Evolutionary conservation across 1,139 yeast genomes (phyloP).

Genomic region (Saccharomyces hybrid): DNA sequence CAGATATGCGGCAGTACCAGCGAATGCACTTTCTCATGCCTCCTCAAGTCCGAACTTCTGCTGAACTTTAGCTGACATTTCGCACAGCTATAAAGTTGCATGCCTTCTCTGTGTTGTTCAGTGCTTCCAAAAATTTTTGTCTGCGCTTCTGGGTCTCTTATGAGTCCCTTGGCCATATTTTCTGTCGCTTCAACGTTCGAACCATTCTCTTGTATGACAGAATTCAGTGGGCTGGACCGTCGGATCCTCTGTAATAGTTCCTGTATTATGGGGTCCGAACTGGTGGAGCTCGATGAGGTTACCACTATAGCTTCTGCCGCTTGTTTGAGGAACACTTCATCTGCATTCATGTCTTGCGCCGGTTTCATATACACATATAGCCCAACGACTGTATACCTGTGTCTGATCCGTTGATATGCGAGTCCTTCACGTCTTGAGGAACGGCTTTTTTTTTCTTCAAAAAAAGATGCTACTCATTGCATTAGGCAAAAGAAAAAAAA

Average conservation of each 20-base stretch:
- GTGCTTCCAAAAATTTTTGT: background rate
- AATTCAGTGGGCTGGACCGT: constrained; percentile 9
- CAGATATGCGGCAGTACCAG: constrained; percentile 44
- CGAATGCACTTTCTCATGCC: constrained; percentile 29
- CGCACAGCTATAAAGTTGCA: constrained; percentile 15
- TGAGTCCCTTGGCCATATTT: background rate
- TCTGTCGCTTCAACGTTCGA: background rate
- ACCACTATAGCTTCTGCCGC: constrained; percentile 31
- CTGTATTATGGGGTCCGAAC: constrained; percentile 27
- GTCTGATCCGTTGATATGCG: background rate
- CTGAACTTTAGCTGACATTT: constrained; percentile 29
- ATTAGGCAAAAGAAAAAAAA: background rate
- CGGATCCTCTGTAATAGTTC: constrained; percentile 26
- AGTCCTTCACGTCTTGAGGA: background rate
- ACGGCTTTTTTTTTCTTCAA: background rate
- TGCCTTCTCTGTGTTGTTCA: background rate
- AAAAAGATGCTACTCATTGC: background rate
- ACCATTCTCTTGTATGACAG: constrained; percentile 4
- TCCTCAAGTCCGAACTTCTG: constrained; percentile 26
- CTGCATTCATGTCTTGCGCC: constrained; percentile 21
- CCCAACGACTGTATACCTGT: background rate
- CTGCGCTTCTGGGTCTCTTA: background rate
- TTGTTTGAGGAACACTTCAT: constrained; percentile 23
- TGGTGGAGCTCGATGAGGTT: constrained; percentile 20
- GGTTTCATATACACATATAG: background rate